These are phyloP conservation scores for Penicillium daleae DNA, from an alignment of 495 filamentous ascomycete genomes.

Conservation along the genomic window DNA sequence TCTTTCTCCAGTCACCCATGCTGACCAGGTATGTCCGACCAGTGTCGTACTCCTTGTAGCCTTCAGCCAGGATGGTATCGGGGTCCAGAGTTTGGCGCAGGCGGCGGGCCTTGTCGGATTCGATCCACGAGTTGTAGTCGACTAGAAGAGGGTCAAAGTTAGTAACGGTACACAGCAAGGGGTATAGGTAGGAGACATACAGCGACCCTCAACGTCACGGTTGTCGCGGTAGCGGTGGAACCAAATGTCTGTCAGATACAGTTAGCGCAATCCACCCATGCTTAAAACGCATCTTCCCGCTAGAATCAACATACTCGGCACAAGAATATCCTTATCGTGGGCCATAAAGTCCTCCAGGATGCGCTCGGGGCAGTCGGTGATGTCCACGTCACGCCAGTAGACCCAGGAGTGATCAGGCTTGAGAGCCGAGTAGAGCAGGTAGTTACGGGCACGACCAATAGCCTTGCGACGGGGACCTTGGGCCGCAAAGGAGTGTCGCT, in stretches of 20 bases:
- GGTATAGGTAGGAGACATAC: constrained; percentile 52
- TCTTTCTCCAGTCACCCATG: constrained; percentile 88
- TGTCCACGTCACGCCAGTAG: constrained; percentile 98
- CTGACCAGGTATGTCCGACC: constrained; percentile 82
- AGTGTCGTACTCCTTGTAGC: constrained; percentile 91
- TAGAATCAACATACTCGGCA: constrained; percentile 75
- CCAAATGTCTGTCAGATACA: constrained; percentile 76
- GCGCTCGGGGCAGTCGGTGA: constrained; percentile 81
- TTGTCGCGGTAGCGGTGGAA: constrained; percentile 90
- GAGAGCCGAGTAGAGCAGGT: constrained; percentile 80
- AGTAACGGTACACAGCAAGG: not conserved
- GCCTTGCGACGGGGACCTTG: constrained; percentile 90
- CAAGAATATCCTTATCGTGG: constrained; percentile 89
- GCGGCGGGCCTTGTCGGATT: constrained; percentile 80
- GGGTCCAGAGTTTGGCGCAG: constrained; percentile 73
- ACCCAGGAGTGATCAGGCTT: constrained; percentile 97
- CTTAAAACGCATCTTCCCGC: not conserved
- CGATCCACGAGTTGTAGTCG: constrained; percentile 99
- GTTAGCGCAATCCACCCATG: constrained; percentile 27
- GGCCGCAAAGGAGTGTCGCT: constrained; percentile 82
- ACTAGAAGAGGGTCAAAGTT: constrained; percentile 55
- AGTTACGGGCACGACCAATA: constrained; percentile 90
- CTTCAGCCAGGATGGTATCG: constrained; percentile 85
- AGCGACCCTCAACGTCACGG: constrained; percentile 90
- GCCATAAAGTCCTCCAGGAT: constrained; percentile 96